Evolutionary conservation across 2,329 filamentous ascomycete species (phyloP), one percentile per base, ranked within the genome.

Genomic region (Myotisia sp.): DNA sequence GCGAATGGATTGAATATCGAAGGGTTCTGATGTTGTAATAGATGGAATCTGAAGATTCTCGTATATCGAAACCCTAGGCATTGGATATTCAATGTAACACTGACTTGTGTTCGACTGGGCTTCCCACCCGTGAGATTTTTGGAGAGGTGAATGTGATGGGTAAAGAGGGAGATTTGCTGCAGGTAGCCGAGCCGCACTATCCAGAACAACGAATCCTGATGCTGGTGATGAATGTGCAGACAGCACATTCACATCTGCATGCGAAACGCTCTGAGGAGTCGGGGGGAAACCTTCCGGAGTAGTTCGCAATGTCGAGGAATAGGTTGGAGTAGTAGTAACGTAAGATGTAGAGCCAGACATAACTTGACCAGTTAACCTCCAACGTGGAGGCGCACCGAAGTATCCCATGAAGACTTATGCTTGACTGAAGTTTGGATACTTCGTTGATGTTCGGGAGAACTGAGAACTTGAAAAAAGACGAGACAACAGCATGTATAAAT

Each of bases 141-240:
- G 34, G 8, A 48, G 36, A 18, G 48, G 47, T 13, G 45, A 22
- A 13, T 46, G 37, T 16, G 44, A 16, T 7, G 40, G 34, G 45
- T 23, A 23, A 41, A 49, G 8, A 43, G 37, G 12, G 41, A 41
- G 18, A 47, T 20, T n/a, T n/a, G 42, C 37, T 16, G 43, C 42
- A 2, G 40, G 26, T 17, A 44, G 31, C n/a, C 48, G 48, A n/a
- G 47, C 40, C 5, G 42, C 44, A 34, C 47, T 47, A 27, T 46
- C 38, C 7, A 50, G 46, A 16, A 58, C 54, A 2, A 55, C 56
- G 17, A 59, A 37, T 6, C 55, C 53, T 18, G 45, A 30, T 3
- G 40, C 14, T 12, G 10, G 21, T n/a, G 32, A 27, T 17, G 32
- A 34, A 12, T 26, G 16, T 16, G 20, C 12, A 13, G 27, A 31